Evolutionary conservation across 2,329 filamentous ascomycete genomes (phyloP), one percentile per base, ranked within the genome.

Genomic region (Verruconis gallopava): DNA sequence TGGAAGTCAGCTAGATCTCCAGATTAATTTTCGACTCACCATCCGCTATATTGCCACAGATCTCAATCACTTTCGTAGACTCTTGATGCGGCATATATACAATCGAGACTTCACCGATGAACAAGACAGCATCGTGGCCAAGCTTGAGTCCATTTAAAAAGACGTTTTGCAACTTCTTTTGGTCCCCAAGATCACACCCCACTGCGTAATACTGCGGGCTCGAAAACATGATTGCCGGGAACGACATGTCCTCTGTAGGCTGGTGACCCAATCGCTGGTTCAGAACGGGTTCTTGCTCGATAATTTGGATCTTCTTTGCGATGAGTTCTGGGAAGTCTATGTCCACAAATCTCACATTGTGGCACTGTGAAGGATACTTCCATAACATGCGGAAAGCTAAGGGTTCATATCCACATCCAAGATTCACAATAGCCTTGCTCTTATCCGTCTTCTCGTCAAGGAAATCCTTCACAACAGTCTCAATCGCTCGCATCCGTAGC

Each of bases 391-490:
- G 81, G 69, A 88, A 94, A 1, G 85, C 84, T 18, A 94, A 65
- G 37, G 88, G 82, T 62, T 95, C 86, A 58, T 85, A 93, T 59
- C 88, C 88, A 66, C 85, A 93, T 18, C 88, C 86, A 25, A 94
- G 63, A 55, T 93, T 94, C 37, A 94, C 68, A 9, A 94, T 69
- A 3, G 88, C 69, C 57, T 85, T 93, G 30, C 61, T 62, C 48
- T 72, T 78, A 21, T 66, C 66, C 14, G 65, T 61, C 12, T 12
- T 13, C 19, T 36, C 43, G 5, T 68, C 54, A 42, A 41, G 17
- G 33, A 44, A 44, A 33, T 41, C 12, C 12, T 21, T 6, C 6
- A 44, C 25, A 5, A 18, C 37, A 17, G 15, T 15, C 33, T 44
- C 42, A 45, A 95, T 78, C 13, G 83, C 80, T 55, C 81, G 79